Percentiles rank a stretch among this genome's conserved stretches.
These are phyloP conservation scores for Dictyostelium firmibasis DNA, from an alignment of 78 protist genomes.

Conservation along the genomic window DNA sequence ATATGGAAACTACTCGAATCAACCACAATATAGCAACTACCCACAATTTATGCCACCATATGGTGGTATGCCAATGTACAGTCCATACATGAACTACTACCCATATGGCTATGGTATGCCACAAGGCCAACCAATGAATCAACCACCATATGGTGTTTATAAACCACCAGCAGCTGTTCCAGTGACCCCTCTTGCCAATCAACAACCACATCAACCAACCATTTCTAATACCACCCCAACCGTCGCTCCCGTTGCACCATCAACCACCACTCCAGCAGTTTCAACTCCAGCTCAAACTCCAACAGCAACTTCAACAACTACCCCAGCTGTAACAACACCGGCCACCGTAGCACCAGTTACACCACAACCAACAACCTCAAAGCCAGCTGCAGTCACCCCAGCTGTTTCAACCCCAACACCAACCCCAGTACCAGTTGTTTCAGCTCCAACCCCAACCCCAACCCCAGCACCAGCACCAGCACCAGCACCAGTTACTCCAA, in stretches of 20 bases:
- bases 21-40: background rate
- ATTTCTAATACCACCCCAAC: background rate
- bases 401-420: background rate
- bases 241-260: background rate
- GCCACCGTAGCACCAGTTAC: background rate
- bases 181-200: slow-evolving; percentile 2
- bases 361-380: background rate
- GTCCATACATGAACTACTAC: slow-evolving; percentile 40
- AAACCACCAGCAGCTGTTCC: slow-evolving; percentile 42
- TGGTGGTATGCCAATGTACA: slow-evolving; percentile 54
- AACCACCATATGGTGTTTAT: slow-evolving; percentile 3
- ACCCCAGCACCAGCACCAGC: background rate
- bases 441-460: background rate
- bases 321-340: background rate
- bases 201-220: slow-evolving; percentile 14
- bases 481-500: background rate
- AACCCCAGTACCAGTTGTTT: background rate
- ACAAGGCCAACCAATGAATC: background rate
- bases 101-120: slow-evolving; percentile 16
- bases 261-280: background rate
- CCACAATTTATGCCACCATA: background rate
- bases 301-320: background rate
- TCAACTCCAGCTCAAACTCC: background rate
- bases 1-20: background rate
- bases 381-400: background rate